A percentile compares a stretch with the other conserved stretches of the same genome.
phyloP scores from a whole-genome alignment of 805 yeast genomes.

The Candida michaelii region DNA sequence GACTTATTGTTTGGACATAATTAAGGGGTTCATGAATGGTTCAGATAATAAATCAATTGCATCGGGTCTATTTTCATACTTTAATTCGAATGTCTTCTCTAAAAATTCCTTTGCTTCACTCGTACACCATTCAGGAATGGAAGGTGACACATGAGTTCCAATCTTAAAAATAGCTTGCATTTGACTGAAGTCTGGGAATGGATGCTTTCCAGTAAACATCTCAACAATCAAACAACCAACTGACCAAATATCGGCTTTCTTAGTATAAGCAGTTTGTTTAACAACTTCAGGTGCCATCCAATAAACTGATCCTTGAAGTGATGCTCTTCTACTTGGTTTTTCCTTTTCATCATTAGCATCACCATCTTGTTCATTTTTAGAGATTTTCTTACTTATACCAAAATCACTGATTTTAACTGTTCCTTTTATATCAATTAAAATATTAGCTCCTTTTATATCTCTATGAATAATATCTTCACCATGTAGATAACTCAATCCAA shows the following conservation, averaged over 20 bases:
- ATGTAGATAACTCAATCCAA: slow-evolving; percentile 74
- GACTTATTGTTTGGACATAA: slow-evolving; percentile 36
- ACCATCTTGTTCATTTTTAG: slow-evolving; percentile 11
- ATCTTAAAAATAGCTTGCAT: slow-evolving; percentile 97
- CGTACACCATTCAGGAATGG: slow-evolving; percentile 72
- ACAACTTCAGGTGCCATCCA: slow-evolving; percentile 99
- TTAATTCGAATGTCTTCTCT: slow-evolving; percentile 66
- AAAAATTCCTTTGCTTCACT: slow-evolving; percentile 68
- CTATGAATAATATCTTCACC: slow-evolving; percentile 76
- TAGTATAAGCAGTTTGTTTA: slow-evolving; percentile 85
- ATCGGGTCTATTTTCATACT: slow-evolving; percentile 69
- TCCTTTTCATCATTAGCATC: slow-evolving; percentile 15
- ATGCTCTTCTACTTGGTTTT: slow-evolving; percentile 57
- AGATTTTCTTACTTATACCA: slow-evolving; percentile 63
- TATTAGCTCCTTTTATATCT: slow-evolving; percentile 88
- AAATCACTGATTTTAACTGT: slow-evolving; percentile 84
- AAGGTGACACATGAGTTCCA: slow-evolving; percentile 83
- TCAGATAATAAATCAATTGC: slow-evolving; percentile 70
- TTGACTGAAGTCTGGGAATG: slow-evolving; percentile 91
- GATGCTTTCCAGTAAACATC: slow-evolving; percentile 95
- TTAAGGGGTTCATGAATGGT: slow-evolving; percentile 53
- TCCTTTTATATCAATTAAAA: slow-evolving; percentile 76
- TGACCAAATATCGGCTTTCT: slow-evolving; percentile 96
- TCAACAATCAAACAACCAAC: slow-evolving; percentile 92
- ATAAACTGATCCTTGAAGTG: slow-evolving; percentile 88